phyloP scores from a whole-genome alignment of 768 basidiomycete genomes.

The Trametes sanguinea region DNA sequence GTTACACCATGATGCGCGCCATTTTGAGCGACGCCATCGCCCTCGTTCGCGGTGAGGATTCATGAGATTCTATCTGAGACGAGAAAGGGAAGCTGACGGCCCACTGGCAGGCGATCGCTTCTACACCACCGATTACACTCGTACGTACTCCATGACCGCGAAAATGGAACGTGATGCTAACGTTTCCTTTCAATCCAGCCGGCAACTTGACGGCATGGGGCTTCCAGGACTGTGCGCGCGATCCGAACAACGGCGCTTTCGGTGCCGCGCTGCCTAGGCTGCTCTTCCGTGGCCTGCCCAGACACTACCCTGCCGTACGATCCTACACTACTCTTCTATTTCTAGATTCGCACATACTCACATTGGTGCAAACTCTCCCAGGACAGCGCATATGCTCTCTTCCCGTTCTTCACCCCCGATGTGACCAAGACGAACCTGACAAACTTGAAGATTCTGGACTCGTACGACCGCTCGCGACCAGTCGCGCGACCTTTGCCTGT shows the following conservation, averaged over 20 bases:
- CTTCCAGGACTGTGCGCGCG: slow-evolving; percentile 66
- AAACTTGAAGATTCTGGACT: slow-evolving; percentile 36
- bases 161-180: background rate
- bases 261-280: slow-evolving; percentile 77
- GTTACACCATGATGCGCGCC: slow-evolving; percentile 83
- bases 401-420: slow-evolving; percentile 75
- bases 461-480: slow-evolving; percentile 67
- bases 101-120: slow-evolving; percentile 63
- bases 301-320: slow-evolving; percentile 56
- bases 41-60: slow-evolving; percentile 48
- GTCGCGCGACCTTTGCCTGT: background rate
- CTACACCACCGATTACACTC: slow-evolving; percentile 75
- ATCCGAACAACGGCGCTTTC: slow-evolving; percentile 66
- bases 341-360: background rate
- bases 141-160: slow-evolving; percentile 42
- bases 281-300: slow-evolving; percentile 70
- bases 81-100: background rate
- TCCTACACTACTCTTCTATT: background rate
- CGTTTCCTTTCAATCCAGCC: slow-evolving; percentile 41
- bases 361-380: background rate
- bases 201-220: slow-evolving; percentile 81
- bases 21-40: slow-evolving; percentile 80
- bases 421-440: slow-evolving; percentile 45
- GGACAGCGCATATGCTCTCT: slow-evolving; percentile 69
- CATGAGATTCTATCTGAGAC: background rate